Percentiles rank a stretch among this genome's conserved stretches.
Evolutionary conservation across 306 rosid species (phyloP).

Genomic region (Begonia peltatifolia): DNA sequence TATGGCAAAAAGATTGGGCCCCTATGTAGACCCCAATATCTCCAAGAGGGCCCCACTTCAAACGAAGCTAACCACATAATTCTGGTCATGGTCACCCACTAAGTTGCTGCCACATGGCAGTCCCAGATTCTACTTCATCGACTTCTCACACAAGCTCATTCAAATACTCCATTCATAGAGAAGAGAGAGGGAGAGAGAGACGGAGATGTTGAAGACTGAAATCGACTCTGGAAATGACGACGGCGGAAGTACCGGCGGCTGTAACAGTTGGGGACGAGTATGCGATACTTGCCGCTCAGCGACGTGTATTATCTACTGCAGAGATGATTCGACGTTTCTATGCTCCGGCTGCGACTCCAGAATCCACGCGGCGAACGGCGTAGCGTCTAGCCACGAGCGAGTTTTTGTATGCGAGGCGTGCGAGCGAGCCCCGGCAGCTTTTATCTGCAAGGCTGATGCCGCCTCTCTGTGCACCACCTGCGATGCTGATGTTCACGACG

Average conservation of each 20-base stretch:
- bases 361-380: conserved; percentile 36
- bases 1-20: too few species aligned
- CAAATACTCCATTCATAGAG: too few species aligned
- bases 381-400: conserved; percentile 63
- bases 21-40: too few species aligned
- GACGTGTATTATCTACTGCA: conserved; percentile 43
- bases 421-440: conserved; percentile 71
- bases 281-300: conserved; percentile 58
- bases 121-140: too few species aligned
- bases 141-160: too few species aligned
- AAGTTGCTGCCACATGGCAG: too few species aligned
- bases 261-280: conserved; percentile 32
- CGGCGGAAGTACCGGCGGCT: neutral
- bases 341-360: conserved; percentile 51
- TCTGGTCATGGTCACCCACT: too few species aligned
- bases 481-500: conserved; percentile 81
- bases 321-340: conserved; percentile 44
- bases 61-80: too few species aligned
- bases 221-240: conserved; percentile 2
- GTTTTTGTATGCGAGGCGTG: conserved; percentile 85
- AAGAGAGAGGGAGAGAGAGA: too few species aligned
- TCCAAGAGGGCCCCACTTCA: too few species aligned
- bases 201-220: conserved; percentile 31
- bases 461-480: conserved; percentile 84
- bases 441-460: conserved; percentile 74